phyloP scores from a whole-genome alignment of 2,329 filamentous ascomycete species.

The Fusarium sp. region DNA sequence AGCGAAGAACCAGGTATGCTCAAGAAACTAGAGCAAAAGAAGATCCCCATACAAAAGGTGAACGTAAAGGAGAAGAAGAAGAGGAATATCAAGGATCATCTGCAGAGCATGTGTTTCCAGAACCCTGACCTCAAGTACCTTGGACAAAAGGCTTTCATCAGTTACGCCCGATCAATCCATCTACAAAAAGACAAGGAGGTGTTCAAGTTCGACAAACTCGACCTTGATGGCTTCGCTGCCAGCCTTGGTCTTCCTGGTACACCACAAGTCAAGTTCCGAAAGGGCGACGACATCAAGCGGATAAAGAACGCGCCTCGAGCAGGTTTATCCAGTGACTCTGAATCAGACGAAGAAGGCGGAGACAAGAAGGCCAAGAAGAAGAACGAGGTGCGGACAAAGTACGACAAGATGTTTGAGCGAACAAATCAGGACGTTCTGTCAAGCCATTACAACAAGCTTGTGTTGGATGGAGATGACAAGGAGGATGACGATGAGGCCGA shows the following conservation, averaged over 20 bases:
- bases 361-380: conserved; percentile 71
- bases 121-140: conserved; percentile 94
- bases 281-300: conserved; percentile 86
- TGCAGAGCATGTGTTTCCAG: conserved; percentile 97
- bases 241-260: conserved; percentile 91
- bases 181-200: conserved; percentile 92
- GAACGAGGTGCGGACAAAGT: conserved; percentile 86
- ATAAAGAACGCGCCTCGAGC: conserved; percentile 86
- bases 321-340: conserved; percentile 71
- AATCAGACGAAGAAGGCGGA: conserved; percentile 62
- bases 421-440: conserved; percentile 95
- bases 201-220: conserved; percentile 84
- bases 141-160: conserved; percentile 94
- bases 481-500: conserved; percentile 72
- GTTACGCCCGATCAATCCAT: conserved; percentile 85
- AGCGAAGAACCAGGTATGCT: conserved; percentile 95
- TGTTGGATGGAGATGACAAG: conserved; percentile 67
- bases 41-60: conserved; percentile 87
- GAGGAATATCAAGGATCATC: conserved; percentile 81
- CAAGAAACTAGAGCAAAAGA: conserved; percentile 84
- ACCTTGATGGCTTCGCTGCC: conserved; percentile 85
- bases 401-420: conserved; percentile 97
- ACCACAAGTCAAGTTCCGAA: conserved; percentile 92
- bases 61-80: conserved; percentile 92
- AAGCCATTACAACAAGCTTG: conserved; percentile 90